Base-by-base conservation (phyloP, 2,329 filamentous ascomycete genomes). In the Neoarthrinium moseri region DNA sequence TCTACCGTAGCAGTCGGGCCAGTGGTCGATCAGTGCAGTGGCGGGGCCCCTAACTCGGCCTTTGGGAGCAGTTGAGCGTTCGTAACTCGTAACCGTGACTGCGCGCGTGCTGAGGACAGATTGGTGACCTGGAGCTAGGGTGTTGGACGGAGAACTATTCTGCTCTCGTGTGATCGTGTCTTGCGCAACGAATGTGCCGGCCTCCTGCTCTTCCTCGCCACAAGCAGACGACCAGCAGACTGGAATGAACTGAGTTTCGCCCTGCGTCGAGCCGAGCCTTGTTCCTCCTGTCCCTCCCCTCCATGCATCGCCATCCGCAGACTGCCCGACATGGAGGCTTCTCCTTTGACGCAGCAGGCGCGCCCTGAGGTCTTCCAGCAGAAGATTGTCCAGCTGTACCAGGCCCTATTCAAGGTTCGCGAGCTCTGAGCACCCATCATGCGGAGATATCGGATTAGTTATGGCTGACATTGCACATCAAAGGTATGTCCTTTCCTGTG, bases 341-440 rank as follows among this genome's bases (percentile, higher is more conserved):
- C 92, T 64, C 94, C 94, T 53, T 81, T 99, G 64, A 96, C 91
- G 47, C 91, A 95, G 70, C 91, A 96, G 77, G 83, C 83, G 69
- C 83, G 90, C 60, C 94, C 92, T 45, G 87, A 95, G 67, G 82
- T 86, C 32, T 96, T 99, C 65, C 87, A 95, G 69, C 92, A 89
- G 45, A 99, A 99, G 73, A 89, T 99, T 56, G 87, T 95, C 50
- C 80, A 87, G 66, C 82, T 97, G 42, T 99, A 99, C 69, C 83
- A 91, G 60, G 79, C 81, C 54, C 75, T 97, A 17, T 92, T 97
- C 74, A 83, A 83, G 80, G 83, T 86, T 70, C 54, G 65, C 52
- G 30, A 35, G 21, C 35, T 41, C 45, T 39, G 22, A 26, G 44
- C 3, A 32, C 33, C 35, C 47, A 29, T 34, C n/a, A 23, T 27